phyloP scores from a whole-genome alignment of 805 yeast genomes.

The Candida michaelii region DNA sequence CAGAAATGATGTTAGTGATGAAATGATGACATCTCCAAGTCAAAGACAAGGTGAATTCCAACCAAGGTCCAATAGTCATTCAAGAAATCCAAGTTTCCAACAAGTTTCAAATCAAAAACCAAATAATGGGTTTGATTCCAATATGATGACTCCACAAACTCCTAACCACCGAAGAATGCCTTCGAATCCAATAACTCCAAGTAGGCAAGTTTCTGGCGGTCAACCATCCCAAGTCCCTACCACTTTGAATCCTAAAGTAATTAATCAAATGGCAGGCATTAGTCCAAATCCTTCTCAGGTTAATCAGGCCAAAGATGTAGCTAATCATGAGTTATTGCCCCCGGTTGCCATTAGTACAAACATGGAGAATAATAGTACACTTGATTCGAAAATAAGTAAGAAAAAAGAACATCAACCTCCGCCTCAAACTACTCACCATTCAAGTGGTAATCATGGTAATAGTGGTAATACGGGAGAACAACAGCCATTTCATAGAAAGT shows the following conservation, averaged over 20 bases:
- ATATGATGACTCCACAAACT: constrained; percentile 13
- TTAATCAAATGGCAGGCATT: constrained; percentile 10
- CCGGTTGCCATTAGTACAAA: constrained; percentile 25
- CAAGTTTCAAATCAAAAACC: constrained; percentile 1
- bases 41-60: constrained; percentile 15
- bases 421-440: background rate
- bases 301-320: background rate
- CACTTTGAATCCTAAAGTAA: constrained; percentile 13
- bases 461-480: constrained; percentile 12
- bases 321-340: constrained; percentile 26
- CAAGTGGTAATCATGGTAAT: background rate
- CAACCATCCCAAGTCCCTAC: constrained; percentile 8
- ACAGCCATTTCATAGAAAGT: constrained; percentile 71
- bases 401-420: constrained; percentile 6
- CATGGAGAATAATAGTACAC: constrained; percentile 9
- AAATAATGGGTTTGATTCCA: constrained; percentile 1
- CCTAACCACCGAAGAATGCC: constrained; percentile 15
- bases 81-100: constrained; percentile 19
- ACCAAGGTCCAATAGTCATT: constrained; percentile 16
- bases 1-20: constrained; percentile 13
- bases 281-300: constrained; percentile 5
- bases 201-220: constrained; percentile 9
- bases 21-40: constrained; percentile 13
- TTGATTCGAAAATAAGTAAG: constrained; percentile 10
- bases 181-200: constrained; percentile 12